Base-by-base conservation (phyloP, 805 yeast genomes). In the Yamadazyma paraphyllophila region DNA sequence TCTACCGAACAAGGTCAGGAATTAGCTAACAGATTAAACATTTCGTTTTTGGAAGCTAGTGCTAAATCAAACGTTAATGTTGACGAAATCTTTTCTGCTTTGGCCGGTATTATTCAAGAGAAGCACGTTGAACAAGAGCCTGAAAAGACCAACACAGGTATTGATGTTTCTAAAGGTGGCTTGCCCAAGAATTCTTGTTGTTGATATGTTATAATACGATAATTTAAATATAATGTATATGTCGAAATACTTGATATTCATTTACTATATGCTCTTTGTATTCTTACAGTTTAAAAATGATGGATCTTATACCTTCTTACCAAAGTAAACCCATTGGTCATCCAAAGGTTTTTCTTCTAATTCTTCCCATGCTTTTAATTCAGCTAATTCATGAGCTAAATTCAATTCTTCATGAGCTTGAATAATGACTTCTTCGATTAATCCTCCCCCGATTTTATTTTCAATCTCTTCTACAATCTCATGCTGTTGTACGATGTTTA, bases 41-140 rank as follows among this genome's bases (percentile, higher is more conserved):
- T 94, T 45, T 96, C 96, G 26, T 94, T 94, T 68, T 76, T 94
- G 61, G 99, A 94, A 73, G 95, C 98, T 26, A 83, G 94, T 69
- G 99, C 99, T 33, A 94, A 94, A 75, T 84, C 91, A 40, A 91
- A 90, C 58, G 83, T 82, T 48, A 90, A 91, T 60, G 99, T 94
- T 51, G 96, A 88, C 60, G 89, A 89, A 47, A 83, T 96, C 39
- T 94, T 94, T 72, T 84, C 86, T 69, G 87, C 89, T 57, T 78
- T 94, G 60, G 97, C 97, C 10, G 80, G 84, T 35, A 76, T 88
- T 57, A 88, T 91, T 60, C 87, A 87, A 70, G 96, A 88, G 44
- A 86, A 85, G 65, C 82, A 83, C 44, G 79, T 74, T 24, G 72
- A 67, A 35, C 66, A 67, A 36, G 73, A 67, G 37, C 57, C 53